Percentiles rank a stretch among this genome's conserved stretches.
Conservation (phyloP, 352 stramenopile genomes). For the Phytophthora ramorum region DNA sequence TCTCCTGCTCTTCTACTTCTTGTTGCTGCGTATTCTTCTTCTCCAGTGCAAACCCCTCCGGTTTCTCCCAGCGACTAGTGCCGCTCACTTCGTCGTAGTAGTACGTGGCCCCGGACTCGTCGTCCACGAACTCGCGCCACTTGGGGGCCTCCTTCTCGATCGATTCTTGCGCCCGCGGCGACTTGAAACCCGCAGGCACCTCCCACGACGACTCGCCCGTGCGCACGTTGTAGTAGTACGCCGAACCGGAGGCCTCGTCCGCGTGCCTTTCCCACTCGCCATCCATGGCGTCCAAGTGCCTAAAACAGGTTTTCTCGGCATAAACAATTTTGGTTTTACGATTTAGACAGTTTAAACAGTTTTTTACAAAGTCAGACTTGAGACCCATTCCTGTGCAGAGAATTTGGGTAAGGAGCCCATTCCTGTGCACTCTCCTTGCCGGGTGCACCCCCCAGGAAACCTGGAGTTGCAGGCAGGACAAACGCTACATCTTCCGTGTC, state of each 20-base stretch:
- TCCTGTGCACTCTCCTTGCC: no score
- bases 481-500: no score
- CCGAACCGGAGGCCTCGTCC: conserved; percentile 61
- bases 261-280: conserved; percentile 74
- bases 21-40: conserved; percentile 18
- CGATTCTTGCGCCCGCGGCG: conserved; percentile 5
- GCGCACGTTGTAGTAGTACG: conserved; percentile 81
- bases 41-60: conserved; percentile 47
- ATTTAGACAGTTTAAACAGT: no score
- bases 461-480: no score
- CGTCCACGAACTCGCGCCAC: conserved; percentile 75
- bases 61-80: conserved; percentile 78
- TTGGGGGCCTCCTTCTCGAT: conserved; percentile 31
- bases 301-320: no score
- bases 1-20: conserved; percentile 10
- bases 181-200: conserved; percentile 46
- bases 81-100: conserved; percentile 80
- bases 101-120: conserved; percentile 63
- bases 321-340: no score
- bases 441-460: no score
- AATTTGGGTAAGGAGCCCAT: no score
- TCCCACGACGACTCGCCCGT: conserved; percentile 84
- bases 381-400: no score
- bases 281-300: conserved; percentile 6
- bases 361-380: no score